Evolutionary conservation across 2,329 filamentous ascomycete species (phyloP).

Genomic region (Dothiorella sarmentorum): DNA sequence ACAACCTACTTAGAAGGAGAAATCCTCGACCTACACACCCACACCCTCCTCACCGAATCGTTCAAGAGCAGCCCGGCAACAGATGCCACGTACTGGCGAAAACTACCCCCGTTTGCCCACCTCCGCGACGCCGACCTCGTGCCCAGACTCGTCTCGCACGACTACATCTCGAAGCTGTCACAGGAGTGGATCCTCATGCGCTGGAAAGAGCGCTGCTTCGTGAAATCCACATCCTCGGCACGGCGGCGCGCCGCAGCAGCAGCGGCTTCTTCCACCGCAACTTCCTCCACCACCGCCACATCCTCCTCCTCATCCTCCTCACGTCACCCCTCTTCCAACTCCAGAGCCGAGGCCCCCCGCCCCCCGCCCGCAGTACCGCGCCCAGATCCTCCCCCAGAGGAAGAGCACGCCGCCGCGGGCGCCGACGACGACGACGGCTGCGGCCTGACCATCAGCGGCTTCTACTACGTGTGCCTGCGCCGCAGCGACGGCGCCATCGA

Average conservation of each 20-base stretch:
- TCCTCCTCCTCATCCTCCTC: neutral
- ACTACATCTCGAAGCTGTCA: slow-evolving; percentile 37
- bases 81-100: slow-evolving; percentile 49
- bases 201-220: slow-evolving; percentile 54
- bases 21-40: slow-evolving; percentile 58
- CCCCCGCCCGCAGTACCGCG: too few relatives aligned
- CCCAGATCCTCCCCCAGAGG: too few relatives aligned
- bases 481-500: slow-evolving; percentile 47
- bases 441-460: slow-evolving; percentile 53
- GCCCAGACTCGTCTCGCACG: slow-evolving; percentile 41
- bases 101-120: slow-evolving; percentile 44
- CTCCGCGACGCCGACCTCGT: slow-evolving; percentile 41
- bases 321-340: neutral
- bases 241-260: slow-evolving; percentile 1
- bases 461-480: slow-evolving; percentile 52
- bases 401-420: too few relatives aligned
- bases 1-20: slow-evolving; percentile 67
- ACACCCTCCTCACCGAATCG: slow-evolving; percentile 51
- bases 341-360: too few relatives aligned
- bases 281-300: neutral
- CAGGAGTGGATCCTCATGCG: slow-evolving; percentile 55
- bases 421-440: slow-evolving; percentile 33
- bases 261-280: slow-evolving; percentile 18
- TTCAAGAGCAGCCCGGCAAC: slow-evolving; percentile 45
- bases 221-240: slow-evolving; percentile 30